Percentiles rank a stretch among this genome's conserved stretches.
These are phyloP conservation scores for Magnolia officinalis DNA, from an alignment of 164 flowering plant species.

Conservation along the genomic window DNA sequence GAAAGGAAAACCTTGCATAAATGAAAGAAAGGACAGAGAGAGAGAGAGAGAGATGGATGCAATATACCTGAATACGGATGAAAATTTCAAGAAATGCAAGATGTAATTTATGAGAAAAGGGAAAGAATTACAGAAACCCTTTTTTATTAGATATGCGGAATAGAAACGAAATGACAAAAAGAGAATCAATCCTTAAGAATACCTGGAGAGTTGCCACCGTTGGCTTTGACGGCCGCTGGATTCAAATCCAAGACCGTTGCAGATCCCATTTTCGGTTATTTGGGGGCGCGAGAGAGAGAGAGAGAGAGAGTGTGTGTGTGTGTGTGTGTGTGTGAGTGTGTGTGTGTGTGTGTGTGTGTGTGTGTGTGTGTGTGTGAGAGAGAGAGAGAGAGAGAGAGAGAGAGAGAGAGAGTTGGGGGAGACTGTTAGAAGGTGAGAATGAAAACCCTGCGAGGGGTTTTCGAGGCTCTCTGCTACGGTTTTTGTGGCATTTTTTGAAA, in stretches of 20 bases:
- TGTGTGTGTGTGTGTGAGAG: too few species aligned
- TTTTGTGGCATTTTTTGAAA: not conserved
- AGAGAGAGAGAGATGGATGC: not conserved
- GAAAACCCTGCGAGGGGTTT: not conserved
- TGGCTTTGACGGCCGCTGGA: constrained; percentile 4
- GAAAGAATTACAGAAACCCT: too few species aligned
- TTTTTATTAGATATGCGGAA: not conserved
- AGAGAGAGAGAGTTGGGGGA: not conserved
- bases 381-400: not conserved
- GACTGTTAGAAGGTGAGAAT: not conserved
- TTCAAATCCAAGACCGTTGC: constrained; percentile 18
- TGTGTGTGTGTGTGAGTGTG: too few species aligned
- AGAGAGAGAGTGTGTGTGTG: too few species aligned
- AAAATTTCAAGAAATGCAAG: too few species aligned
- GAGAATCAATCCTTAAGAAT: not conserved
- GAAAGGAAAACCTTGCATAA: not conserved
- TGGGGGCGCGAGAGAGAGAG: too few species aligned
- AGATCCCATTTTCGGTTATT: constrained; percentile 21
- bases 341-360: too few species aligned
- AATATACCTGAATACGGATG: too few species aligned
- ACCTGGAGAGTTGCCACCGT: constrained; percentile 10
- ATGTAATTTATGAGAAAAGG: too few species aligned
- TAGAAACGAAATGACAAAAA: not conserved
- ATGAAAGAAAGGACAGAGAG: not conserved
- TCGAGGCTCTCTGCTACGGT: not conserved